These are phyloP conservation scores for Penicillium sp. DNA, from an alignment of 2,329 filamentous ascomycete genomes.

Conservation along the genomic window DNA sequence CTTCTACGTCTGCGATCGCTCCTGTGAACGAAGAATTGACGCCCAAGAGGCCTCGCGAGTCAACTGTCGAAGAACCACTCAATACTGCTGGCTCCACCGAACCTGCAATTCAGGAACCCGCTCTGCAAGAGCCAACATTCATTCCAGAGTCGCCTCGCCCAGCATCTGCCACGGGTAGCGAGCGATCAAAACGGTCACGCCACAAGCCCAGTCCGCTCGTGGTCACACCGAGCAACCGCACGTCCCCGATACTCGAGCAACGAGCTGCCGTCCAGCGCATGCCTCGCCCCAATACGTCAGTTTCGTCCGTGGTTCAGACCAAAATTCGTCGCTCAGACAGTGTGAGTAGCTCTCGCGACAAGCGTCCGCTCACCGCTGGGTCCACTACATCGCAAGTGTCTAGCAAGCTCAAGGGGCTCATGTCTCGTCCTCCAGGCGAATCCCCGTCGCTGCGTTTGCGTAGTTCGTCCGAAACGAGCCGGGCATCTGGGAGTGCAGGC, in stretches of 20 bases:
- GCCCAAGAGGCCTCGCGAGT: neutral
- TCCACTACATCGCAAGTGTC: constrained; percentile 45
- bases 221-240: constrained; percentile 26
- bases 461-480: constrained; percentile 41
- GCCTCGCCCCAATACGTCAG: constrained; percentile 34
- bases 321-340: constrained; percentile 44
- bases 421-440: constrained; percentile 36
- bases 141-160: constrained; percentile 22
- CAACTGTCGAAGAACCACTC: neutral
- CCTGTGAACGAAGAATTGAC: constrained; percentile 1
- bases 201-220: constrained; percentile 30
- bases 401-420: constrained; percentile 47
- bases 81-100: neutral
- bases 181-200: constrained; percentile 30
- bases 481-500: constrained; percentile 32
- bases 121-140: neutral
- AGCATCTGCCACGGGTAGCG: constrained; percentile 34
- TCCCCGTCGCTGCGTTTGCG: constrained; percentile 34
- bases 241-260: constrained; percentile 30
- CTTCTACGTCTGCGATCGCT: constrained; percentile 6
- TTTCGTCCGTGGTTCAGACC: constrained; percentile 26
- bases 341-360: constrained; percentile 41
- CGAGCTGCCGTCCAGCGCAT: constrained; percentile 47
- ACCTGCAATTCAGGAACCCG: neutral
- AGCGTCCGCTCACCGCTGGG: constrained; percentile 43